Base-by-base conservation (phyloP, 2,329 filamentous ascomycete genomes). In the Phialocephala sp. region DNA sequence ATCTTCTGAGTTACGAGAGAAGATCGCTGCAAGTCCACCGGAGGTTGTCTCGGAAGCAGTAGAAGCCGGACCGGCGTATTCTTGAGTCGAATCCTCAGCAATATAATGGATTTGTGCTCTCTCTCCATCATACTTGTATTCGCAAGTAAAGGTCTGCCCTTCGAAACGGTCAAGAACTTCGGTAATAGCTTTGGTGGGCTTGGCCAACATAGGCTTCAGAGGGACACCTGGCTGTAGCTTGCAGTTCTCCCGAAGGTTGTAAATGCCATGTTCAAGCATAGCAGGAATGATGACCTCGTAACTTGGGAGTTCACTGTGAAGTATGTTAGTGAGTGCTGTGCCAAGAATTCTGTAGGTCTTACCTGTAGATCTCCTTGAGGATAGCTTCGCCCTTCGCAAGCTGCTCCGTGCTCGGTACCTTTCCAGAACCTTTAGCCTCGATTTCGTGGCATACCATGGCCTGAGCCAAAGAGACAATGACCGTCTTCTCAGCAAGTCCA, bases 51-150 rank as follows among this genome's bases (percentile, higher is more conserved):
- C 91, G 47, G 88, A 84, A 8, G 87, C 87, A 6, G 86, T 80
- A 12, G 83, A 80, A 0, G 85, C 80, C 41, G 87, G 83, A 56
- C 90, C 85, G 64, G 86, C 85, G 71, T 92, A 90, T 62, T 93
- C 84, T 66, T 91, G 82, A 1, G 87, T 82, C 11, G 91, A 86
- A 68, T 94, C 91, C 68, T 93, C 92, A 4, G 94, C 90, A 37
- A 98, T 93, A 72, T 97, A 99, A 77, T 99, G 95, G 59, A 99
- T 98, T 77, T 99, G 95, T n/a, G 95, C 95, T 76, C 95, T 86
- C 79, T 99, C 95, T 58, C 95, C 95, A 74, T 99, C 95, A 75
- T 99, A 99, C 79, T 99, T 99, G 84, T 97, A 99, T 77, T 99
- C 95, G 80, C 95, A 99, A 0, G 95, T 98, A 75, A 99, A 99